These are phyloP conservation scores for Phytophthora hibernalis DNA, from an alignment of 352 stramenopile species.

Conservation along the genomic window DNA sequence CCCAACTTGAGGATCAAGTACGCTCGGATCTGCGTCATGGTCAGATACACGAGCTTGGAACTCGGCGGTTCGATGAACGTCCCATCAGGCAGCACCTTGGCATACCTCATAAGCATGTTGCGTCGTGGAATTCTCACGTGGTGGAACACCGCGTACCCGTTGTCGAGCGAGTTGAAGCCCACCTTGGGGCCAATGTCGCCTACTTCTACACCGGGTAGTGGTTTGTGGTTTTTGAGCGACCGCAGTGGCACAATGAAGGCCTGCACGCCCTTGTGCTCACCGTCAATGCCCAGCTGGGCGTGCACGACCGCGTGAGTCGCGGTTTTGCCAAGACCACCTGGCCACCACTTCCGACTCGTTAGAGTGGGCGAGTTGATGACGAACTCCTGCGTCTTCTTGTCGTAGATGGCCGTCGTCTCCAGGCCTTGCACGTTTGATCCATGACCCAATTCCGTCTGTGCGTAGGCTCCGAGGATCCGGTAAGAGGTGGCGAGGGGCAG, in stretches of 20 bases:
- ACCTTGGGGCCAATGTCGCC: constrained; percentile 38
- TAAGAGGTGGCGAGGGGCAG: constrained; percentile 28
- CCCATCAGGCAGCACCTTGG: constrained; percentile 56
- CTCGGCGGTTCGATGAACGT: constrained; percentile 62
- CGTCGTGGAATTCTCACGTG: constrained; percentile 27
- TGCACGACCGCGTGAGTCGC: constrained; percentile 34
- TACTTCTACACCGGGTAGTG: constrained; percentile 24
- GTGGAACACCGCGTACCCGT: constrained; percentile 35
- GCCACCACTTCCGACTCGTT: constrained; percentile 96
- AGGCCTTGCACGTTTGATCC: constrained; percentile 34
- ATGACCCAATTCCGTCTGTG: constrained; percentile 35
- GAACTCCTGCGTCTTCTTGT: constrained; percentile 89
- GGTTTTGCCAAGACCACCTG: constrained; percentile 42
- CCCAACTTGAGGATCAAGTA: constrained; percentile 38
- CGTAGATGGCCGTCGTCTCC: constrained; percentile 44
- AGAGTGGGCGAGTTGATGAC: constrained; percentile 94
- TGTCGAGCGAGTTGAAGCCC: constrained; percentile 37
- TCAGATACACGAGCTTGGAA: constrained; percentile 71
- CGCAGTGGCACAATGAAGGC: constrained; percentile 35
- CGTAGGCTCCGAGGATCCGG: constrained; percentile 30
- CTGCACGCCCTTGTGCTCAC: constrained; percentile 23
- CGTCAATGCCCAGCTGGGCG: constrained; percentile 26
- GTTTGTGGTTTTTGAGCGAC: constrained; percentile 19
- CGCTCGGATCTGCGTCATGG: constrained; percentile 56
- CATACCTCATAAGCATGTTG: constrained; percentile 37